Evolutionary conservation across 1,284 basidiomycete genomes (phyloP).

Genomic region (Moniliella sp.): DNA sequence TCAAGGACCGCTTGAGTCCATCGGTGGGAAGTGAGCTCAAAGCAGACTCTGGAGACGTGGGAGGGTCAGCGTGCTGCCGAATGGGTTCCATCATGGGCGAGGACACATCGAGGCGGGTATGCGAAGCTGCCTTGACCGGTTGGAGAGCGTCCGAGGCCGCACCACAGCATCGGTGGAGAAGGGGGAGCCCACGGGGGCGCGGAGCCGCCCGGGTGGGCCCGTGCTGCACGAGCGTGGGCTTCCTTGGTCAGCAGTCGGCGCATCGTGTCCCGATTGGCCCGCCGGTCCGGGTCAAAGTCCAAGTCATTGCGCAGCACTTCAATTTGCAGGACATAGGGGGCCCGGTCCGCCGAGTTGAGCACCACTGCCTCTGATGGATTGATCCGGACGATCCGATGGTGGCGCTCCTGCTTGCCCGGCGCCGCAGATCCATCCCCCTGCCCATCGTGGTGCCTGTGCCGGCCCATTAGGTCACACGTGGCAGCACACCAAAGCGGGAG

Average conservation of each 20-base stretch:
- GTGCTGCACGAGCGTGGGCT: too few species aligned
- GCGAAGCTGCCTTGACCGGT: too few species aligned
- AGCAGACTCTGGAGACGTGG: too few species aligned
- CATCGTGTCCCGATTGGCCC: slow-evolving; percentile 58
- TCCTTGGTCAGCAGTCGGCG: slow-evolving; percentile 63
- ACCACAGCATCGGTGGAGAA: too few species aligned
- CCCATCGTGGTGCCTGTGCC: neutral
- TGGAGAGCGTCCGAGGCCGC: too few species aligned
- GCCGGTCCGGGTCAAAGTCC: slow-evolving; percentile 67
- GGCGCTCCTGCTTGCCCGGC: slow-evolving; percentile 35
- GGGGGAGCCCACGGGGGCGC: too few species aligned
- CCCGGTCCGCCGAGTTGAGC: slow-evolving; percentile 86
- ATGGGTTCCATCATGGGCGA: too few species aligned
- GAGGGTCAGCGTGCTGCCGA: too few species aligned
- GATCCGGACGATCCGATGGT: slow-evolving; percentile 87
- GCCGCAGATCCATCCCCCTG: neutral
- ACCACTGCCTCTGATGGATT: slow-evolving; percentile 94
- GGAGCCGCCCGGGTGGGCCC: too few species aligned
- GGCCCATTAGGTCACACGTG: neutral
- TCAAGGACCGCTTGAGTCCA: too few species aligned
- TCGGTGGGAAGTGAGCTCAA: too few species aligned
- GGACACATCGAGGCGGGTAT: too few species aligned
- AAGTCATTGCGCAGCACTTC: slow-evolving; percentile 78
- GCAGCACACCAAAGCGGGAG: slow-evolving; percentile 74
- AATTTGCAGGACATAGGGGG: slow-evolving; percentile 75